phyloP scores from a whole-genome alignment of 495 filamentous ascomycete genomes.

The Trichoderma reesei region DNA sequence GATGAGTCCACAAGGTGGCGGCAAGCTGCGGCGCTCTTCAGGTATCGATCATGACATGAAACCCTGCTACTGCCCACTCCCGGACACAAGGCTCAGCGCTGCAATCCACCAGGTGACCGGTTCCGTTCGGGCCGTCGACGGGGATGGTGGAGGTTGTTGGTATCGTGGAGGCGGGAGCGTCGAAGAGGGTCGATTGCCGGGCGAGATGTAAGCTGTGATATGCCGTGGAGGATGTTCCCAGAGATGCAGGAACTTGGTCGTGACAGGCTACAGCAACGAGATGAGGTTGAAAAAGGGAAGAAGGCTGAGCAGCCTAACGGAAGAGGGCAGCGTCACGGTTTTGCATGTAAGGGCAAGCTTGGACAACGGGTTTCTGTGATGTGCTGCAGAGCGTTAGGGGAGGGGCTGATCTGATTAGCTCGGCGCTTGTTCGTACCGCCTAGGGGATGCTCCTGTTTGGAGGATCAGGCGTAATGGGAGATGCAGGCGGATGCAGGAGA shows the following conservation, averaged over 20 bases:
- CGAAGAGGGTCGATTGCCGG: background rate
- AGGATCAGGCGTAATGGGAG: background rate
- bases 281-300: background rate
- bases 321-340: background rate
- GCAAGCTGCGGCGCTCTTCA: constrained; percentile 35
- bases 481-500: constrained; percentile 6
- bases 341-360: background rate
- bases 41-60: constrained; percentile 40
- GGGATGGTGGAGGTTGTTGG: background rate
- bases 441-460: constrained; percentile 6
- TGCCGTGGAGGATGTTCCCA: background rate
- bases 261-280: background rate
- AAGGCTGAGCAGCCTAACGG: background rate
- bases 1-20: constrained; percentile 16
- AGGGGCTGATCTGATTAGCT: constrained; percentile 8
- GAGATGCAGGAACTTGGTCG: background rate
- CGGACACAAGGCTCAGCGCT: constrained; percentile 29
- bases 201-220: background rate
- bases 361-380: background rate
- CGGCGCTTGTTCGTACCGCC: constrained; percentile 6
- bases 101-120: constrained; percentile 23
- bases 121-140: constrained; percentile 17
- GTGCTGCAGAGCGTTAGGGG: background rate
- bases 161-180: constrained; percentile 1
- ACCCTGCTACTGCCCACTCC: constrained; percentile 35